Evolutionary conservation across 768 basidiomycete genomes (phyloP), one percentile per base, ranked within the genome.

Genomic region (Amanita fuliginea): DNA sequence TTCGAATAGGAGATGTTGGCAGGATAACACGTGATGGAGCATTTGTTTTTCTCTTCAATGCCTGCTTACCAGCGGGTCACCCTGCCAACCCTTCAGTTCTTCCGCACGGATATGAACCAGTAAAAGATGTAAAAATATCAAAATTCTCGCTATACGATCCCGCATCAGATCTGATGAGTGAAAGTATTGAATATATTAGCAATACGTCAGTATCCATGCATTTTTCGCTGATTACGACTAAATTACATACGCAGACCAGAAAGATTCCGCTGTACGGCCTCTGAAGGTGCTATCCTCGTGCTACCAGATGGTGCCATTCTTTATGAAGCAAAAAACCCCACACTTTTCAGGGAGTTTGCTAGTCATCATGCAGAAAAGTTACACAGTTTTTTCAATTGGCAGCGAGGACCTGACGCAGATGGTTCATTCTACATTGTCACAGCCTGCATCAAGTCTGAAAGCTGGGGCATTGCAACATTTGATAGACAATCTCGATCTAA

Each of bases 81-180:
- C 60, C 60, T 30, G 53, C 66, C 36, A 58, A 67, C 39, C 46
- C 28, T 4, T 53, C 52, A 4, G 53, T 57, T 18, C 60, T 67
- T 18, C 65, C 68, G 0, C 57, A 55, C 0, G 56, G 54, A 22
- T 66, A 67, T 26, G 42, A 4, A n/a, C 58, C 52, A 2, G 26
- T 54, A 18, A 0, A 5, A 10, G 9, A 7, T 6, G 2, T 46
- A 26, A 35, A 49, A 9, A 2, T 41, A 16, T 41, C 9, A 18
- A 7, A 19, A 28, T 1, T 6, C 3, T 9, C 11, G 0, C 5
- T 41, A 24, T 24, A 26, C 9, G 28, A 18, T n/a, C 26, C 30
- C 0, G 2, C 2, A 11, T 32, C 47, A 19, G 0, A 13, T 13
- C 7, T 49, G 11, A 13, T 40, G 11, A 49, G 47, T 28, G 24